Base-by-base conservation (phyloP, 306 rosid genomes). In the Trichosanthes cucumerina region DNA sequence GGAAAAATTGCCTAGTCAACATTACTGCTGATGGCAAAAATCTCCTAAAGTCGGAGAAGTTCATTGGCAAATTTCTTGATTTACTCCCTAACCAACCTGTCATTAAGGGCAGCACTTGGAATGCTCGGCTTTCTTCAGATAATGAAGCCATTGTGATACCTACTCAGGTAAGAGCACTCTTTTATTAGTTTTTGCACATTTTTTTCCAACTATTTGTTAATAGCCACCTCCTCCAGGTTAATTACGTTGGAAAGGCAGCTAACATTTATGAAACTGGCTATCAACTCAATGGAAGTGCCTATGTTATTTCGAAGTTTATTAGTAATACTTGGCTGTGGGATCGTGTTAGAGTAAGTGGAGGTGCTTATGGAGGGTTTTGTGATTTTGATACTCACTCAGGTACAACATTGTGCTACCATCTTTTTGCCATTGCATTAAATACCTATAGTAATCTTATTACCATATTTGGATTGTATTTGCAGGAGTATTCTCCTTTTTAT, bases 291-390 rank as follows among this genome's bases (percentile, higher is more conserved):
- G 97, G 99, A 69, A 95, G 98, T 83, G 96, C 97, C 7, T 87
- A 95, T 88, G 99, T 95, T 77, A 90, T 95, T 84, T 88, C 97
- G 28, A 95, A 95, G 83, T 77, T 87, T 89, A 91, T 95, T 56
- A 83, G 97, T 82, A 92, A 92, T 85, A 88, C 99, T 47, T 92
- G 99, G 99, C 83, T 95, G 84, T 92, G 99, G 99, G 99, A 95
- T 77, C 99, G 96, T 73, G 97, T 95, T 43, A 87, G 99, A 78
- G 99, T 95, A 65, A 92, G 98, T 69, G 99, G 99, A 54, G 99
- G 99, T 71, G 99, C 99, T 73, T 95, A 95, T 71, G 99, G 99
- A 80, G 98, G 99, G 44, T 95, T 95, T 83, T 92, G 97, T 75
- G 96, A 95, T 83, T 95, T 95, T 75, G 99, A 95, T 89, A 84